Percentiles rank a stretch among this genome's conserved stretches.
phyloP scores from a whole-genome alignment of 2,329 filamentous ascomycete genomes.

The Mycocentrospora acerina region DNA sequence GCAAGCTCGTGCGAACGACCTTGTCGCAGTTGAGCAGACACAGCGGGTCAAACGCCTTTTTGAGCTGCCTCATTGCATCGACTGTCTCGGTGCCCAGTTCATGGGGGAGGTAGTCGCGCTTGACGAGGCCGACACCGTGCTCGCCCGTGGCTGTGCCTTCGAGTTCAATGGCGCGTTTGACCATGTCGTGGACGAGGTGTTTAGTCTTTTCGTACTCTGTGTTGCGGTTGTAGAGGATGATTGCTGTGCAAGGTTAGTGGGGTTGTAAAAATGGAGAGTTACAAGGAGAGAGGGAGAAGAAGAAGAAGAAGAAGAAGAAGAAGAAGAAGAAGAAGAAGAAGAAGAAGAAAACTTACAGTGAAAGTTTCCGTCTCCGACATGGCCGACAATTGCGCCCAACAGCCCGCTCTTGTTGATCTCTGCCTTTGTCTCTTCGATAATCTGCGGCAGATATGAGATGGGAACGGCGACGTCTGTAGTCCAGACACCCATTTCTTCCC shows the following conservation, averaged over 20 bases:
- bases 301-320: too few species aligned
- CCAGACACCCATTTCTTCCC: slow-evolving; percentile 66
- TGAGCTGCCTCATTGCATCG: slow-evolving; percentile 83
- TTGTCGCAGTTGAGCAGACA: slow-evolving; percentile 67
- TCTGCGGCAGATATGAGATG: slow-evolving; percentile 68
- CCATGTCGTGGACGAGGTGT: slow-evolving; percentile 76
- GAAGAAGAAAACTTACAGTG: slow-evolving; percentile 54
- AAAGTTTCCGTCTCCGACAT: slow-evolving; percentile 76
- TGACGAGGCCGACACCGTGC: slow-evolving; percentile 81
- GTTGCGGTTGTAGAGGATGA: slow-evolving; percentile 64
- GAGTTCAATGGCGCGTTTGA: slow-evolving; percentile 80
- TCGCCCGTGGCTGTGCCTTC: slow-evolving; percentile 86
- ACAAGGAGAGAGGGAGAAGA: too few species aligned
- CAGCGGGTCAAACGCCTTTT: slow-evolving; percentile 76
- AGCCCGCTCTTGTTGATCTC: slow-evolving; percentile 65
- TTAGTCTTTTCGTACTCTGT: slow-evolving; percentile 67
- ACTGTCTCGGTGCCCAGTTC: slow-evolving; percentile 75
- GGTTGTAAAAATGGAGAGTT: not conserved
- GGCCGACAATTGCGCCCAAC: slow-evolving; percentile 67
- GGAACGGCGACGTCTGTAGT: slow-evolving; percentile 81
- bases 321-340: too few species aligned
- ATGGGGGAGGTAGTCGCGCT: slow-evolving; percentile 78
- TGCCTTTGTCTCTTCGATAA: slow-evolving; percentile 74
- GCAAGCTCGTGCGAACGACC: slow-evolving; percentile 58
- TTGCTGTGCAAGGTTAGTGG: slow-evolving; percentile 46